These are phyloP conservation scores for Jaapia argillacea DNA, from an alignment of 768 basidiomycete genomes.

Conservation along the genomic window DNA sequence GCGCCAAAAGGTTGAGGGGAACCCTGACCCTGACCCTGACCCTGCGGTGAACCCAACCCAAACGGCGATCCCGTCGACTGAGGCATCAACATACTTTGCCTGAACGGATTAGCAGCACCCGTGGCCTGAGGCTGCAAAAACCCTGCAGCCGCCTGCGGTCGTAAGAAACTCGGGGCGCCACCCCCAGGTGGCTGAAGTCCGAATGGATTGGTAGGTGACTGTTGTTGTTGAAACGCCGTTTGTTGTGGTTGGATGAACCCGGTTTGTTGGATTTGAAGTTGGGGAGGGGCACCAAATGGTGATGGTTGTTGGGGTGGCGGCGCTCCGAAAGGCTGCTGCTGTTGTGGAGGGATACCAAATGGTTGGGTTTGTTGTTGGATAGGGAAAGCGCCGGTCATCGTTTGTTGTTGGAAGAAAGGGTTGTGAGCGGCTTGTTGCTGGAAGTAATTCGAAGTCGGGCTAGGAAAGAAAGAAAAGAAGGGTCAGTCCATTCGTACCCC, in stretches of 20 bases:
- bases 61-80: conserved; percentile 19
- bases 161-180: conserved; percentile 38
- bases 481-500: not conserved
- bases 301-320: conserved; percentile 35
- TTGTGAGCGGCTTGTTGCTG: conserved; percentile 57
- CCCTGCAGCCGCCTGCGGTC: conserved; percentile 35
- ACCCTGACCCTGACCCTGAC: not conserved
- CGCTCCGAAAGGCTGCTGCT: conserved; percentile 51
- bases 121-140: conserved; percentile 38
- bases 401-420: conserved; percentile 62
- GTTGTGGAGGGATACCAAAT: conserved; percentile 29
- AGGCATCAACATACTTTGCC: conserved; percentile 37
- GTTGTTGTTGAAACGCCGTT: conserved; percentile 22
- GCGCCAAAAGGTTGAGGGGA: conserved; percentile 2
- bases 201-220: conserved; percentile 34
- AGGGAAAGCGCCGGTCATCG: conserved; percentile 36
- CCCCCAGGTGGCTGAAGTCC: conserved; percentile 26
- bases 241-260: conserved; percentile 42
- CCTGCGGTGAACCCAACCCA: not conserved
- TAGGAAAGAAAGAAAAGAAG: conserved; percentile 14
- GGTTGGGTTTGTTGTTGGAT: conserved; percentile 24
- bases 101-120: conserved; percentile 34
- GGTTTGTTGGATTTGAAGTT: conserved; percentile 46
- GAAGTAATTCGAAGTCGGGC: conserved; percentile 39
- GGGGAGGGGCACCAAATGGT: conserved; percentile 20